These are phyloP conservation scores for Coprinopsis marcescibilis DNA, from an alignment of 768 basidiomycete species.

Conservation along the genomic window DNA sequence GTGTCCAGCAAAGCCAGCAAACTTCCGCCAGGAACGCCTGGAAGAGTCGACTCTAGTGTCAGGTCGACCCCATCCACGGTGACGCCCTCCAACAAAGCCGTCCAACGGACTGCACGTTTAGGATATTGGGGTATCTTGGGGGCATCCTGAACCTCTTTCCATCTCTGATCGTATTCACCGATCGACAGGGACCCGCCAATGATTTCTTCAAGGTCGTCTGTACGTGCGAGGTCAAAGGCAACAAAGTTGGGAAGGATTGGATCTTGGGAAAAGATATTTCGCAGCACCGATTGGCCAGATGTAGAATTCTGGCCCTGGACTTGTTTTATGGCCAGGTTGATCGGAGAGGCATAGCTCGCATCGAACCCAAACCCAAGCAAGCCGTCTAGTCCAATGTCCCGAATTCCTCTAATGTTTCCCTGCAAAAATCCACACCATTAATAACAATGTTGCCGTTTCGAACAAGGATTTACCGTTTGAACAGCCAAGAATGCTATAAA, in stretches of 20 bases:
- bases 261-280: conserved; percentile 34
- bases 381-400: conserved; percentile 24
- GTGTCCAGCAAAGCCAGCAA: conserved; percentile 17
- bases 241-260: conserved; percentile 31
- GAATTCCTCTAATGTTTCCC: background rate
- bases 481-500: conserved; percentile 9
- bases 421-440: too few species aligned
- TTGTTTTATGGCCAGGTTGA: conserved; percentile 21
- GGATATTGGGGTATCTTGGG: conserved; percentile 31
- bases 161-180: conserved; percentile 35
- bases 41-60: conserved; percentile 23
- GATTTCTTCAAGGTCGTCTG: conserved; percentile 32
- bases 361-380: conserved; percentile 32
- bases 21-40: conserved; percentile 23
- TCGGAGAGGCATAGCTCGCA: conserved; percentile 21
- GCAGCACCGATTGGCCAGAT: conserved; percentile 31
- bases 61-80: conserved; percentile 25
- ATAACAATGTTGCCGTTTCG: too few species aligned
- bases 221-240: conserved; percentile 35
- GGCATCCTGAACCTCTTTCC: conserved; percentile 21
- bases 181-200: conserved; percentile 35
- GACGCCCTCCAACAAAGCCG: conserved; percentile 34
- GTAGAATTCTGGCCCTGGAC: conserved; percentile 21
- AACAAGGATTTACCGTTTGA: background rate
- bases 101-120: conserved; percentile 31